Evolutionary conservation across 116 monocot species (phyloP).

Genomic region (Phalaenopsis hybrid): DNA sequence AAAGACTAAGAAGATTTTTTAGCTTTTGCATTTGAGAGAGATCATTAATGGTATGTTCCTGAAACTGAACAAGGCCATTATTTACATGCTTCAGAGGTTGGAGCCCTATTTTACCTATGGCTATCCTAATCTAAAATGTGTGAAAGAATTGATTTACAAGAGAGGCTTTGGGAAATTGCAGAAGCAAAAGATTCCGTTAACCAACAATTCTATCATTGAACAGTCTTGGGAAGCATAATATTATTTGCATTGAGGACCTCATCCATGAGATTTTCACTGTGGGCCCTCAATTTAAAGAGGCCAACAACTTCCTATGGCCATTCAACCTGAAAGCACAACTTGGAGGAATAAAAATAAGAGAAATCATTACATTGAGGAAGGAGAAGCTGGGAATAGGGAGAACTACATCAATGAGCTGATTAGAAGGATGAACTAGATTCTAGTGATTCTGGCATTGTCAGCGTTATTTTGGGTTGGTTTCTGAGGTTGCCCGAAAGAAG

Average conservation of each 20-base stretch:
- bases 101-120: conserved; percentile 93
- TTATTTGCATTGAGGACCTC: conserved; percentile 79
- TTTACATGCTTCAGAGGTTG: conserved; percentile 79
- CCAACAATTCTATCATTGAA: conserved; percentile 69
- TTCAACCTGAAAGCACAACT: conserved; percentile 84
- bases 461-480: too few relatives aligned
- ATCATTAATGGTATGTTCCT: conserved; percentile 86
- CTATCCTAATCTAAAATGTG: conserved; percentile 83
- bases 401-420: too few relatives aligned
- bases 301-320: conserved; percentile 91
- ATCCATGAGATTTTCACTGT: conserved; percentile 85
- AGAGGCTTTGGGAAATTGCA: conserved; percentile 83
- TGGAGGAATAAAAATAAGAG: too few relatives aligned
- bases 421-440: too few relatives aligned
- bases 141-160: conserved; percentile 87
- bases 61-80: conserved; percentile 80
- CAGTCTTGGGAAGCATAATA: conserved; percentile 62
- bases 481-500: too few relatives aligned
- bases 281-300: conserved; percentile 85
- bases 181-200: conserved; percentile 78
- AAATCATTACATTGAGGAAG: too few relatives aligned
- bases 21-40: conserved; percentile 9
- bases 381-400: too few relatives aligned
- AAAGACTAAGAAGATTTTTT: too few relatives aligned
- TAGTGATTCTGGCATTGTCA: too few relatives aligned